These are phyloP conservation scores for Striga hermonthica DNA, from an alignment of 305 asterid genomes.

Conservation along the genomic window DNA sequence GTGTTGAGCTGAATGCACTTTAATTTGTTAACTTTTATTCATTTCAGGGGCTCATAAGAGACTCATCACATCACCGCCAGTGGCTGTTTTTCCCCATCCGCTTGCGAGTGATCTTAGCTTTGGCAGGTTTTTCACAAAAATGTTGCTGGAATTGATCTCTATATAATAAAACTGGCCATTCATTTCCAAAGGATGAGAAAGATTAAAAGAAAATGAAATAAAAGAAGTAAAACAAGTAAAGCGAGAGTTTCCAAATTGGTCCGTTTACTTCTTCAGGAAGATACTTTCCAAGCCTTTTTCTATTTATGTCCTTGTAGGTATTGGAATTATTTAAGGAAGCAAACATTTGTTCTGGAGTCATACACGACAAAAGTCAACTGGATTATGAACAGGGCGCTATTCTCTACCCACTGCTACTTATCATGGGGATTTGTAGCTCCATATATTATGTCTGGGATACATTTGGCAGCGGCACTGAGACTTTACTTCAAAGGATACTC, in stretches of 20 bases:
- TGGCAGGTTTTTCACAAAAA: conserved; percentile 61
- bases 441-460: conserved; percentile 68
- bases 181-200: conserved; percentile 14
- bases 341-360: conserved; percentile 94
- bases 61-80: conserved; percentile 94
- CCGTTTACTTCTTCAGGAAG: too few relatives aligned
- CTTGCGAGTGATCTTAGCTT: conserved; percentile 95
- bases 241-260: conserved; percentile 12
- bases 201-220: neutral
- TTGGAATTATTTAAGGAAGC: conserved; percentile 98
- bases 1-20: conserved; percentile 14
- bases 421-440: conserved; percentile 97
- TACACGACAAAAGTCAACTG: conserved; percentile 77
- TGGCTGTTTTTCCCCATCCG: conserved; percentile 99
- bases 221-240: neutral
- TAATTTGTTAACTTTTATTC: conserved; percentile 31
- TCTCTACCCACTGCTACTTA: conserved; percentile 80
- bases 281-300: conserved; percentile 18
- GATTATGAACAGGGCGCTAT: conserved; percentile 94
- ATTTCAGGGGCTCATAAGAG: conserved; percentile 84
- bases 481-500: conserved; percentile 52
- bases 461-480: conserved; percentile 73
- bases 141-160: conserved; percentile 20
- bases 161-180: conserved; percentile 15
- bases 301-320: conserved; percentile 50